phyloP scores from a whole-genome alignment of 805 yeast species.

The Candida pseudoglaebosa region DNA sequence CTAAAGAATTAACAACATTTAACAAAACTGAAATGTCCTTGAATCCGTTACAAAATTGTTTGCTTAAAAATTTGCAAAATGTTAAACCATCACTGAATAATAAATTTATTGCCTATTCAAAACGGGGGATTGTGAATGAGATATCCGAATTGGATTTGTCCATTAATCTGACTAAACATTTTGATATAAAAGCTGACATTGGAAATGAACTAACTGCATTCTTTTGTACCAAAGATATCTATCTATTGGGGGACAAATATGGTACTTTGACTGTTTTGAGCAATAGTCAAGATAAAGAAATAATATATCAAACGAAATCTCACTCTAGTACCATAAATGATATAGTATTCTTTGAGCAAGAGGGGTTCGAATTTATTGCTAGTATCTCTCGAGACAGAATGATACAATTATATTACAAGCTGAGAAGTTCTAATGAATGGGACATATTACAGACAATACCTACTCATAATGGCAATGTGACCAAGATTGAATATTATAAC shows the following conservation, averaged over 20 bases:
- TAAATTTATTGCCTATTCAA: slow-evolving; percentile 39
- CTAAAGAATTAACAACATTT: slow-evolving; percentile 33
- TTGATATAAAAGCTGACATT: slow-evolving; percentile 26
- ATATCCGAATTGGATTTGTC: slow-evolving; percentile 14
- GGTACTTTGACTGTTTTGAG: slow-evolving; percentile 37
- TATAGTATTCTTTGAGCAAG: slow-evolving; percentile 30
- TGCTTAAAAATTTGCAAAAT: slow-evolving; percentile 37
- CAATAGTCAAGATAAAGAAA: slow-evolving; percentile 10
- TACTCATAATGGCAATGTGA: slow-evolving; percentile 52
- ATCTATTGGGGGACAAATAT: slow-evolving; percentile 47
- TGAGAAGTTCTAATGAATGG: slow-evolving; percentile 33
- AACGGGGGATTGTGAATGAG: slow-evolving; percentile 35
- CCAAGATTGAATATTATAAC: slow-evolving; percentile 30
- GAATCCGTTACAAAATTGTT: slow-evolving; percentile 27
- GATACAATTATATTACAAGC: slow-evolving; percentile 48
- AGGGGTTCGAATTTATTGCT: slow-evolving; percentile 27
- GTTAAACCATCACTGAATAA: slow-evolving; percentile 29
- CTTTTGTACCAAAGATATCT: slow-evolving; percentile 27
- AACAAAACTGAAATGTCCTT: slow-evolving; percentile 13
- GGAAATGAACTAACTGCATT: slow-evolving; percentile 40
- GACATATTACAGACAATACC: slow-evolving; percentile 56
- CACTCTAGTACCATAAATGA: slow-evolving; percentile 53
- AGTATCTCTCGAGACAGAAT: slow-evolving; percentile 60
- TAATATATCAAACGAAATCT: slow-evolving; percentile 34
- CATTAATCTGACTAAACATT: slow-evolving; percentile 9